Evolutionary conservation across 2,329 filamentous ascomycete genomes (phyloP).

Genomic region (Alternaria ventricosa): DNA sequence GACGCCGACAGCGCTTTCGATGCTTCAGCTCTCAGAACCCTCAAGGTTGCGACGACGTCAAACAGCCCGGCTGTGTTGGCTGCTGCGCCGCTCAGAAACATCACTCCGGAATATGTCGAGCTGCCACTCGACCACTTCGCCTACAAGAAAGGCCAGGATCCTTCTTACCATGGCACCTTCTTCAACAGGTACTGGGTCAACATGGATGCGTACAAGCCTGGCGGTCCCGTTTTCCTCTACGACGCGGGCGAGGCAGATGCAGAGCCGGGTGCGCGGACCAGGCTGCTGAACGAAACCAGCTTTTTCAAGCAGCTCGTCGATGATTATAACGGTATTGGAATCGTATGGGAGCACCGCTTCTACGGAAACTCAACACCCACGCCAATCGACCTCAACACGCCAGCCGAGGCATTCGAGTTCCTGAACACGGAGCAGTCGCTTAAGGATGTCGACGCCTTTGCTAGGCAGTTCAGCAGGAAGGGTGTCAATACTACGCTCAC

Average conservation of each 20-base stretch:
- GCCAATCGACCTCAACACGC: slow-evolving; percentile 40
- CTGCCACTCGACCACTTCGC: slow-evolving; percentile 49
- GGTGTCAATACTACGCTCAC: slow-evolving; percentile 46
- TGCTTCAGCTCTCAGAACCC: neutral
- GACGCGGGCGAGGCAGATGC: slow-evolving; percentile 47
- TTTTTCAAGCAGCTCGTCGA: slow-evolving; percentile 48
- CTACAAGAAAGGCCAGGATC: slow-evolving; percentile 25
- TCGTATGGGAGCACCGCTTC: slow-evolving; percentile 52
- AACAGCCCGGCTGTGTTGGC: neutral
- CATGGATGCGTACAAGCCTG: slow-evolving; percentile 41
- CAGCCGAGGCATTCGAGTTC: slow-evolving; percentile 43
- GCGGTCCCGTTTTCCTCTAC: slow-evolving; percentile 49
- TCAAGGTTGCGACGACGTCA: slow-evolving; percentile 9
- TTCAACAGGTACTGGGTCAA: slow-evolving; percentile 49
- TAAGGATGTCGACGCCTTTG: slow-evolving; percentile 51
- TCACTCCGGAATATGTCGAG: slow-evolving; percentile 42
- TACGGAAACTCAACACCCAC: slow-evolving; percentile 51
- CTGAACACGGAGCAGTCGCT: slow-evolving; percentile 52
- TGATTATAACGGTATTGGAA: slow-evolving; percentile 46
- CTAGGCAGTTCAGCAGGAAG: slow-evolving; percentile 47
- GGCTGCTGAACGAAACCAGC: slow-evolving; percentile 38
- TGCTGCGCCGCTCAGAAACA: slow-evolving; percentile 1
- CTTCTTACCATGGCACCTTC: slow-evolving; percentile 35
- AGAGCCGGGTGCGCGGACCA: slow-evolving; percentile 26
- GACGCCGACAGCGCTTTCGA: neutral